Evolutionary conservation across 2,329 filamentous ascomycete species (phyloP).

Genomic region (Monilinia laxa): DNA sequence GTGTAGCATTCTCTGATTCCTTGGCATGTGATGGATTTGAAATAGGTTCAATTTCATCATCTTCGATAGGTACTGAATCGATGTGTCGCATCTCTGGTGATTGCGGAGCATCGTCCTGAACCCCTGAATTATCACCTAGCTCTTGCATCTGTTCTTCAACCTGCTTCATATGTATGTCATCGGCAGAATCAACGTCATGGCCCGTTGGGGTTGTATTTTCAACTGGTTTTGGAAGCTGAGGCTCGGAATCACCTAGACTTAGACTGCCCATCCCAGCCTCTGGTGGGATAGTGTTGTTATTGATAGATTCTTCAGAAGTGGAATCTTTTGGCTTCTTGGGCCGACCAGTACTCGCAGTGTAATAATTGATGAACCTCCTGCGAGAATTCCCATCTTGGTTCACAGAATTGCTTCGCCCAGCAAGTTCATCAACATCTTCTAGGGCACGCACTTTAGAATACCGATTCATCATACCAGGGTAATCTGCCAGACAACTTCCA

Average conservation of each 20-base stretch:
- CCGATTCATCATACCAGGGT: slow-evolving; percentile 63
- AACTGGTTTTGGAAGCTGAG: slow-evolving; percentile 43
- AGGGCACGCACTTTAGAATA: slow-evolving; percentile 69
- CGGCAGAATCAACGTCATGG: slow-evolving; percentile 35
- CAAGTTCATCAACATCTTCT: slow-evolving; percentile 66
- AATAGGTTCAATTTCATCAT: slow-evolving; percentile 31
- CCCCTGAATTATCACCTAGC: slow-evolving; percentile 35
- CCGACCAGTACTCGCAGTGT: slow-evolving; percentile 77
- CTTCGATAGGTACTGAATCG: slow-evolving; percentile 45
- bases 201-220: slow-evolving; percentile 34
- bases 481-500: slow-evolving; percentile 77
- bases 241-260: slow-evolving; percentile 26
- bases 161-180: slow-evolving; percentile 40
- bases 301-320: slow-evolving; percentile 26
- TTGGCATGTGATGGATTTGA: slow-evolving; percentile 2
- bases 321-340: slow-evolving; percentile 51
- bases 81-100: slow-evolving; percentile 41
- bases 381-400: slow-evolving; percentile 45
- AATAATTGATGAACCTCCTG: slow-evolving; percentile 85
- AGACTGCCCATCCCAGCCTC: slow-evolving; percentile 33
- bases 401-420: slow-evolving; percentile 30
- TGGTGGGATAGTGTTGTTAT: slow-evolving; percentile 27
- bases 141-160: slow-evolving; percentile 37
- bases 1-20: neutral
- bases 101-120: slow-evolving; percentile 33